Evolutionary conservation across 2,329 filamentous ascomycete genomes (phyloP), one percentile per base, ranked within the genome.

Genomic region (Gnomoniopsis smithogilvyi): DNA sequence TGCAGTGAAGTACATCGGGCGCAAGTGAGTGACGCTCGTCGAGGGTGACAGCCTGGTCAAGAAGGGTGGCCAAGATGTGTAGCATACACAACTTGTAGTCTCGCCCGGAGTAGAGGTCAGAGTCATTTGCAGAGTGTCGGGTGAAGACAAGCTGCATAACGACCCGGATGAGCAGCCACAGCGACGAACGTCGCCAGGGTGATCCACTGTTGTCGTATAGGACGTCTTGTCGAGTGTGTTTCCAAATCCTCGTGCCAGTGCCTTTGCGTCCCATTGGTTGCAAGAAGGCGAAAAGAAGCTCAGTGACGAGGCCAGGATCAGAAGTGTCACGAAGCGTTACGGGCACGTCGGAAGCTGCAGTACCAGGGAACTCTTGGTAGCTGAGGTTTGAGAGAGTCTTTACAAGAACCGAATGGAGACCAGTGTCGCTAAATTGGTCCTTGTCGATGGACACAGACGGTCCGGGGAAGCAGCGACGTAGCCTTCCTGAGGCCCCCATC

Each of bases 141-240:
- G 6, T 34, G 21, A 62, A 61, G 1, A 53, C 11, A 1, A 59
- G 36, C 51, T 65, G 63, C 51, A 65, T 45, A 3, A 56, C 45
- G 7, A 64, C 60, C 0, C 64, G 54, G 3, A 59, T 11, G 17
- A 65, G 56, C 2, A 65, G 45, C 61, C 60, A 66, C 8, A 58
- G 41, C 2, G 62, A 58, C 8, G 60, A 65, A 21, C 64, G 51
- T 3, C 56, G 55, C 64, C 62, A 66, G 3, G 64, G 59, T 22
- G 49, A 47, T 6, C 3, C 3, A 12, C 53, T 51, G 1, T 59
- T 50, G 2, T 64, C 60, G 71, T 74, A 84, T 11, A 81, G 58
- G 1, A 84, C 75, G 15, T 86, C 82, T 43, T 86, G 82, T 2
- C 80, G 77, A 0, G 79, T 81, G 33, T 79, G 72, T 59, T 86